Percentiles rank a stretch among this genome's conserved stretches.
Evolutionary conservation across 2,329 filamentous ascomycete genomes (phyloP).

Genomic region (Akanthomyces uredinophilus): DNA sequence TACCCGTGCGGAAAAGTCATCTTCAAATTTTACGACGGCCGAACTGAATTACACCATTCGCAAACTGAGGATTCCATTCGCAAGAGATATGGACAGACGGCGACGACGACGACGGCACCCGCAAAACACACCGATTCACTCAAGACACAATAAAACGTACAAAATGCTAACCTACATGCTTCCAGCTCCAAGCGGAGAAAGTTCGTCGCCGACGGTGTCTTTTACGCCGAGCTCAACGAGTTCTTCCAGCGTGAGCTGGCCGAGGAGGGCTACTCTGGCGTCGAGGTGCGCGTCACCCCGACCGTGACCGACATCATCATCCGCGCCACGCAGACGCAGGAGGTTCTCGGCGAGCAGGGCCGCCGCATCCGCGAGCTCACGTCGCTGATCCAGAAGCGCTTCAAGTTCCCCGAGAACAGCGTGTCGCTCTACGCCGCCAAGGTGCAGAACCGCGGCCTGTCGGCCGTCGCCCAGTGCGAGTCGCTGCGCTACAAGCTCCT

Average conservation of each 20-base stretch:
- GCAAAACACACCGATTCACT: no score
- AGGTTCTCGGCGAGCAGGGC: slow-evolving; percentile 99
- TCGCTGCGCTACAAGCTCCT: slow-evolving; percentile 99
- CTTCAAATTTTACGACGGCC: not conserved
- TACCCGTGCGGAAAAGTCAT: not conserved
- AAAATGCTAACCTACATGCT: slow-evolving; percentile 13
- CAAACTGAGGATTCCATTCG: not conserved
- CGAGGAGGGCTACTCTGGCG: slow-evolving; percentile 99
- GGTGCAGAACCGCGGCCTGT: slow-evolving; percentile 99
- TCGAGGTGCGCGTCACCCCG: slow-evolving; percentile 99
- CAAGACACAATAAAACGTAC: no score
- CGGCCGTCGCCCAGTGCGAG: slow-evolving; percentile 99
- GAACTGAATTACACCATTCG: not conserved
- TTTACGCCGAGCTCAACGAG: slow-evolving; percentile 99
- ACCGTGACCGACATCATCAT: slow-evolving; percentile 99
- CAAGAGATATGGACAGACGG: not conserved
- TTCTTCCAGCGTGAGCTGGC: slow-evolving; percentile 99
- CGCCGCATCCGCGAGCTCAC: slow-evolving; percentile 99
- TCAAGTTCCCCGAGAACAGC: slow-evolving; percentile 99
- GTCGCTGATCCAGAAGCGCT: slow-evolving; percentile 99
- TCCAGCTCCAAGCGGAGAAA: slow-evolving; percentile 84
- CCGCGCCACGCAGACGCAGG: slow-evolving; percentile 99
- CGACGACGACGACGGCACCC: not conserved
- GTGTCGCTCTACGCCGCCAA: slow-evolving; percentile 99
- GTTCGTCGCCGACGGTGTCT: slow-evolving; percentile 97